Evolutionary conservation across 345 rosid species (phyloP).

Genomic region (Gossypium rotundifolium): DNA sequence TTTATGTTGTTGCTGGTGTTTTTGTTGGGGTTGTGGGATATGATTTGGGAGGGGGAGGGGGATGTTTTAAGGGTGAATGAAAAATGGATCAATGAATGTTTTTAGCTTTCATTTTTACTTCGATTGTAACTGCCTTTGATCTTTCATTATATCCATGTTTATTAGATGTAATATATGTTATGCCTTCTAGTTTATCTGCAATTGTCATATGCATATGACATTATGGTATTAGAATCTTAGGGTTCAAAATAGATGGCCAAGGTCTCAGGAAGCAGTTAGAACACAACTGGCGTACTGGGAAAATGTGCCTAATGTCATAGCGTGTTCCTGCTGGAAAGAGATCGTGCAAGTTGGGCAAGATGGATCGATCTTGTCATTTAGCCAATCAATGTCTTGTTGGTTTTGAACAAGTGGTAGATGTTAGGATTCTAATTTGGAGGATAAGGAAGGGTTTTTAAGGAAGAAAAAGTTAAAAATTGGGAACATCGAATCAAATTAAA

Average conservation of each 20-base stretch:
- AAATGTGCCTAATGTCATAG: not conserved
- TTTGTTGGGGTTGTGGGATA: not conserved
- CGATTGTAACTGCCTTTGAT: not conserved
- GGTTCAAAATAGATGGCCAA: not conserved
- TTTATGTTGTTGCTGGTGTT: slow-evolving; percentile 1
- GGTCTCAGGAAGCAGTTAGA: not conserved
- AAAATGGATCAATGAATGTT: slow-evolving; percentile 30
- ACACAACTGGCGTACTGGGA: not conserved
- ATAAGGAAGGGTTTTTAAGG: too few species aligned
- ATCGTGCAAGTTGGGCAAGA: not conserved
- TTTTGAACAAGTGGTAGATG: not conserved
- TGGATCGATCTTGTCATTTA: not conserved
- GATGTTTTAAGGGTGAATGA: slow-evolving; percentile 9
- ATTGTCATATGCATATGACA: not conserved
- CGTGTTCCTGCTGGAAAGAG: not conserved
- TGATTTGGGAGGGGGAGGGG: not conserved
- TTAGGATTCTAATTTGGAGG: too few species aligned
- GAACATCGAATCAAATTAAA: too few species aligned
- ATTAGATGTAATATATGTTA: not conserved
- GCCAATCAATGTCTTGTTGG: not conserved
- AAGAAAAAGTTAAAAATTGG: too few species aligned
- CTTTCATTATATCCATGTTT: not conserved
- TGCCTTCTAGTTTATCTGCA: not conserved
- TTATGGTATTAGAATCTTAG: not conserved
- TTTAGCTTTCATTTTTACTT: slow-evolving; percentile 1